Evolutionary conservation across 352 stramenopile species (phyloP), one percentile per base, ranked within the genome.

Genomic region (Pythium plurisporium): DNA sequence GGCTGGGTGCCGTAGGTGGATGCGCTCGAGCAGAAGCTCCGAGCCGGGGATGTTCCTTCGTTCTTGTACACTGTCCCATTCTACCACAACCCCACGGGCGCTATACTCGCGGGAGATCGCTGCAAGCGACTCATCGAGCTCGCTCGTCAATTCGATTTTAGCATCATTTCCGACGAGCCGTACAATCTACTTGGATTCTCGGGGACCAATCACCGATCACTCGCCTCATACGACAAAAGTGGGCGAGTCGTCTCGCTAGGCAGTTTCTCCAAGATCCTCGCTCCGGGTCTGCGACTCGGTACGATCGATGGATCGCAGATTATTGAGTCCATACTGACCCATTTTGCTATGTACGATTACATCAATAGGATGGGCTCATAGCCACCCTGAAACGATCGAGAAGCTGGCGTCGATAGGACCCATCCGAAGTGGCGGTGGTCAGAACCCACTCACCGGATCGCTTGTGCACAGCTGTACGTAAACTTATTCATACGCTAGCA

Each of bases 211-310:
- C 64, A 79, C 22, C 69, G 75, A n/a, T 73, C 83, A 8, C 67
- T 95, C 15, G 75, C 80, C 9, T 86, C 78, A 15, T 89, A 79
- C 40, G 84, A 92, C 29, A 67, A 73, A 27, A 79, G 67, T 4
- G 85, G 80, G 2, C 44, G 71, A 6, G 73, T 94, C 52, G 63
- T 97, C 20, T 95, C 90, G 41, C 73, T 98, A 14, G 90, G 87
- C 20, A 97, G 84, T 54, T 98, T 98, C 54, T 97, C 91, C n/a
- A 98, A 98, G 73, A 98, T 98, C 43, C 82, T 97, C 23, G 74
- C 86, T 27, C 94, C 91, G 23, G 91, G 89, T 33, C 72, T 98
- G 29, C 82, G 94, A 43, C 70, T 96, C 9, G 94, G 94, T 79
- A 91, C 60, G 65, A 38, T 15, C 54, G 25, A 12, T 34, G 38